Evolutionary conservation across 441 rosid species (phyloP), one percentile per base, ranked within the genome.

Genomic region (Adansonia gregorii): DNA sequence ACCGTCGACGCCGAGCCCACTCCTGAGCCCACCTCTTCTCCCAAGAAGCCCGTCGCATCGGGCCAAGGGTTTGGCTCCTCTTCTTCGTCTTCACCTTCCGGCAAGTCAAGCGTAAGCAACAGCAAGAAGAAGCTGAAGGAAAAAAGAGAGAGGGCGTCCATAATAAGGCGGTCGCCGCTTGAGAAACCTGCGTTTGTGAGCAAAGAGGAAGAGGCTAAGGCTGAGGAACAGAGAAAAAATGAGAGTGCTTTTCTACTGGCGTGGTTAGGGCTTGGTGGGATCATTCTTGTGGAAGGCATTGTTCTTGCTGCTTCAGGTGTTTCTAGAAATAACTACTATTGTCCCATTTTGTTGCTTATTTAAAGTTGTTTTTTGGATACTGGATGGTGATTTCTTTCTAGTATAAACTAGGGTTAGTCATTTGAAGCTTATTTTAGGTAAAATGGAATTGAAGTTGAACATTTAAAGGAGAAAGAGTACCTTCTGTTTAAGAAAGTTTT

Each of bases 221-320:
- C 87, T 35, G 84, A 90, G 73, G 97, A 91, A 78, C 87, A 81
- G 83, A 81, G 79, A 75, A 82, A 78, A 79, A 92, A 90, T 73
- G 97, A 95, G 87, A 90, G 90, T 24, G 98, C 98, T 67, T 95
- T 95, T 87, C 89, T 93, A 75, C 90, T 95, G 43, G 79, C 95
- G 20, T 92, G 99, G 99, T 83, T 90, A 78, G 99, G 91, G 31
- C 91, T 93, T 51, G 98, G 99, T 10, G 87, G 85, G 17, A 41
- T 93, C 76, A 95, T 92, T 81, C 88, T 92, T 55, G 68, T 90
- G 76, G 65, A 95, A 83, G 98, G 99, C 5, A 79, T 95, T 81
- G 52, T 76, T 71, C 92, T 95, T 8, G 89, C 99, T 6, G 89
- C 94, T 69, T 92, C 97, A 78, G 98, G 99, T 94, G 0, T 7